phyloP scores from a whole-genome alignment of 495 filamentous ascomycete species.

The Lophiotrema nucula region DNA sequence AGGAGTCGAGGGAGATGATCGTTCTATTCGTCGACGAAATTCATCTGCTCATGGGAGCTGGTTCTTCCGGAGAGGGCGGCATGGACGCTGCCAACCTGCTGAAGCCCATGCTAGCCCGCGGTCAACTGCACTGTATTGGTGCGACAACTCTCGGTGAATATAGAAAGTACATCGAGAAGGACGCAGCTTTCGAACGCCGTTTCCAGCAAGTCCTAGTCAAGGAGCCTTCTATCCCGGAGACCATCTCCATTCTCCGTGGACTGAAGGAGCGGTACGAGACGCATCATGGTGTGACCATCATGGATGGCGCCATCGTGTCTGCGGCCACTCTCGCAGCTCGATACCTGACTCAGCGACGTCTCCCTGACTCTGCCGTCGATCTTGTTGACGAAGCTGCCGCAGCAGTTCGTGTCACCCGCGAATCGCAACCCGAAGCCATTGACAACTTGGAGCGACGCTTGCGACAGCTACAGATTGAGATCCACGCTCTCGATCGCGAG shows the following conservation, averaged over 20 bases:
- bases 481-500: constrained; percentile 88
- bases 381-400: constrained; percentile 95
- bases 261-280: constrained; percentile 97
- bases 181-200: constrained; percentile 93
- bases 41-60: constrained; percentile 96
- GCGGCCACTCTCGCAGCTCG: constrained; percentile 86
- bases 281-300: constrained; percentile 94
- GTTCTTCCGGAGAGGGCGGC: constrained; percentile 87
- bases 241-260: constrained; percentile 93
- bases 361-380: constrained; percentile 96
- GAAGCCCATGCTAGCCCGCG: constrained; percentile 95
- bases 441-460: constrained; percentile 86
- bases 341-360: constrained; percentile 83
- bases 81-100: constrained; percentile 98
- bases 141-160: constrained; percentile 94
- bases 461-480: constrained; percentile 92
- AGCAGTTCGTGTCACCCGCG: constrained; percentile 87
- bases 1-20: constrained; percentile 94
- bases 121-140: constrained; percentile 95
- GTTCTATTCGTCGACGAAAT: constrained; percentile 98
- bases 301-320: constrained; percentile 87
- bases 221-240: constrained; percentile 83
- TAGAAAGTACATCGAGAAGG: constrained; percentile 98
- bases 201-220: constrained; percentile 98
- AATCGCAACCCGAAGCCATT: constrained; percentile 91